phyloP scores from a whole-genome alignment of 139 green algal genomes.

The Closterium sp. region DNA sequence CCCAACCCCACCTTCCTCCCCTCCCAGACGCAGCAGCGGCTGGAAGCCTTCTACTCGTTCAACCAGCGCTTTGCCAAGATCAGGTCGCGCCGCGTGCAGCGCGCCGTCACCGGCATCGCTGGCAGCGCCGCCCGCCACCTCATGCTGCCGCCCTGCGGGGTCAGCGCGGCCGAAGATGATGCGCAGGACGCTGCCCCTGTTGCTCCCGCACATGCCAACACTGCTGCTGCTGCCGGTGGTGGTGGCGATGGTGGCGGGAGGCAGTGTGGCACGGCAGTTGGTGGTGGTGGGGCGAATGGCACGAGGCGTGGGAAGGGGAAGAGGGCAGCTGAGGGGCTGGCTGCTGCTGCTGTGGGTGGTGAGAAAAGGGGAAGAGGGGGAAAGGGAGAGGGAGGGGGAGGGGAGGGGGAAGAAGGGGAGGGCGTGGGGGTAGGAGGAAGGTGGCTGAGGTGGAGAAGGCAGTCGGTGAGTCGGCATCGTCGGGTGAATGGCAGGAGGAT shows the following conservation, averaged over 20 bases:
- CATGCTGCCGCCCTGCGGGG: conserved; percentile 21
- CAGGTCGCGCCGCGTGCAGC: conserved; percentile 50
- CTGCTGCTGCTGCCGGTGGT: background rate
- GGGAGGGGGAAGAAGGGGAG: background rate
- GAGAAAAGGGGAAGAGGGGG: background rate
- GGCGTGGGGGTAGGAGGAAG: background rate
- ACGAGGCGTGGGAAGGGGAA: background rate
- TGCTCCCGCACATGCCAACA: background rate
- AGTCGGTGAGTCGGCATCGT: background rate
- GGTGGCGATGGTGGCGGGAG: background rate
- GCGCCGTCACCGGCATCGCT: conserved; percentile 48
- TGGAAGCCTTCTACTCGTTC: conserved; percentile 46
- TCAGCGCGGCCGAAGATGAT: background rate
- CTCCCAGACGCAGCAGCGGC: conserved; percentile 47
- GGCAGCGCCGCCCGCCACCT: conserved; percentile 26
- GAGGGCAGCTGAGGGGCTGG: no score
- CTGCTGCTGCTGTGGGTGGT: background rate
- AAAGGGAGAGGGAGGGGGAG: conserved; percentile 2
- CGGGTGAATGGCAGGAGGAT: background rate
- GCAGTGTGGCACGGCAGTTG: background rate
- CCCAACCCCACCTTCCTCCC: background rate
- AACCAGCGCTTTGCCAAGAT: no score
- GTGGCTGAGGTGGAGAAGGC: background rate
- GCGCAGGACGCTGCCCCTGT: background rate
- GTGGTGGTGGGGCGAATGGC: background rate